Evolutionary conservation across 208 protist genomes (phyloP).

Genomic region (Acanthamoeba quina): DNA sequence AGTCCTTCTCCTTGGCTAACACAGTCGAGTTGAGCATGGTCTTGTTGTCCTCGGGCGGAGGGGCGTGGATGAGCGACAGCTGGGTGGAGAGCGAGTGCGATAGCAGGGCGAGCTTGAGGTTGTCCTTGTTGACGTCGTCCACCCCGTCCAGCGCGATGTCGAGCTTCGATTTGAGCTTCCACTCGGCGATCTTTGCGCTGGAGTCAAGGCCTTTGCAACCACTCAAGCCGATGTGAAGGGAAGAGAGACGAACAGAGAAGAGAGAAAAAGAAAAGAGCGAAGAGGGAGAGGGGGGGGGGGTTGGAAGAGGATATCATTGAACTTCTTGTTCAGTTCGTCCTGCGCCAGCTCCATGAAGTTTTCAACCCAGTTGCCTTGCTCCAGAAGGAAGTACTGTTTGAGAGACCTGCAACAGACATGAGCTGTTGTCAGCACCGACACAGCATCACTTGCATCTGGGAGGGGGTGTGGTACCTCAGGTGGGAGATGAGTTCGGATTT

Average conservation of each 20-base stretch:
- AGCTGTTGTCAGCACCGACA: too few species aligned
- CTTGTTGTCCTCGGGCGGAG: slow-evolving; percentile 27
- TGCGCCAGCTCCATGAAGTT: slow-evolving; percentile 56
- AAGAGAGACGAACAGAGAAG: background rate
- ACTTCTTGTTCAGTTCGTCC: slow-evolving; percentile 55
- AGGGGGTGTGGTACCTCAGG: background rate
- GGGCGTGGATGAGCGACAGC: slow-evolving; percentile 31
- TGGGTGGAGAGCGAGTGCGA: slow-evolving; percentile 14
- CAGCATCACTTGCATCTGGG: background rate
- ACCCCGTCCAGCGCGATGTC: slow-evolving; percentile 26
- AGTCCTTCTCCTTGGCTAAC: background rate
- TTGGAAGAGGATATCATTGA: slow-evolving; percentile 17
- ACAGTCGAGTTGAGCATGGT: background rate
- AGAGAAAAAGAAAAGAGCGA: background rate
- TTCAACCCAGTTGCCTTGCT: slow-evolving; percentile 48
- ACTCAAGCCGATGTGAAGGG: background rate
- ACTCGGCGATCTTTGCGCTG: slow-evolving; percentile 12
- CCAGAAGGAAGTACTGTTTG: slow-evolving; percentile 57
- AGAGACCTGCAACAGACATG: background rate
- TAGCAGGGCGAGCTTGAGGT: background rate
- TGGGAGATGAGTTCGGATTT: slow-evolving; percentile 18
- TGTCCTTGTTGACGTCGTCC: slow-evolving; percentile 23
- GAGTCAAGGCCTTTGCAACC: background rate
- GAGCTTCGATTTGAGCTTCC: slow-evolving; percentile 61
- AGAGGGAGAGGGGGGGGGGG: background rate